These are phyloP conservation scores for Vitis riparia DNA, from an alignment of 164 flowering plant genomes.

Conservation along the genomic window DNA sequence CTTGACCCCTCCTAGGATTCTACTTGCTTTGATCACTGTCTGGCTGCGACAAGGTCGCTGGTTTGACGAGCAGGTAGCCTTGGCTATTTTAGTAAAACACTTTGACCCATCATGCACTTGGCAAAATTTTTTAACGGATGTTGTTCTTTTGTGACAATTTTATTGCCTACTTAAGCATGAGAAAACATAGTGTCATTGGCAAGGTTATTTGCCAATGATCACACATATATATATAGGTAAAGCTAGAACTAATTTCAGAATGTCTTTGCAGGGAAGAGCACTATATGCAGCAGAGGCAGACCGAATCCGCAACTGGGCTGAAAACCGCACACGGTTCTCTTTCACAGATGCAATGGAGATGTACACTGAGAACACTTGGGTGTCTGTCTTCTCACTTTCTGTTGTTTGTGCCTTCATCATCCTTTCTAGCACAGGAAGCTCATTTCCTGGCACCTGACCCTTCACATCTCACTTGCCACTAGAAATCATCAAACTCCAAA, in stretches of 20 bases:
- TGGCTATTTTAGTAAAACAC: background rate
- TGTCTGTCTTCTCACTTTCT: slow-evolving; percentile 89
- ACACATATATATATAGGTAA: background rate
- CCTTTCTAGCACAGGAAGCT: slow-evolving; percentile 67
- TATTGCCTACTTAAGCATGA: too few relatives aligned
- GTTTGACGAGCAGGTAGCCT: slow-evolving; percentile 89
- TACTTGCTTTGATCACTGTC: slow-evolving; percentile 90
- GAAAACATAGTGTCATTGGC: too few relatives aligned
- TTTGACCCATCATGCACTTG: background rate
- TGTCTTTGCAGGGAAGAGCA: slow-evolving; percentile 75
- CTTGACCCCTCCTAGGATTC: slow-evolving; percentile 92
- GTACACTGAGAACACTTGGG: slow-evolving; percentile 96
- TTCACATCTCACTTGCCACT: background rate
- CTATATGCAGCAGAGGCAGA: slow-evolving; percentile 98
- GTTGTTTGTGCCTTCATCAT: slow-evolving; percentile 98
- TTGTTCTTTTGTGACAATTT: too few relatives aligned
- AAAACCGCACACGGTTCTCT: slow-evolving; percentile 83
- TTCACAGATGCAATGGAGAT: slow-evolving; percentile 99
- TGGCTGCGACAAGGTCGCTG: slow-evolving; percentile 95
- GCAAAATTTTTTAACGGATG: too few relatives aligned
- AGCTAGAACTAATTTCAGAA: slow-evolving; percentile 3
- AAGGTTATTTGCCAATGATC: background rate
- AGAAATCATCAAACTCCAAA: slow-evolving; percentile 3
- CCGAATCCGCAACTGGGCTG: slow-evolving; percentile 94
- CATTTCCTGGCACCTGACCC: slow-evolving; percentile 55